Conservation (phyloP, 2,329 filamentous ascomycete genomes). For the Laburnicola sp. region DNA sequence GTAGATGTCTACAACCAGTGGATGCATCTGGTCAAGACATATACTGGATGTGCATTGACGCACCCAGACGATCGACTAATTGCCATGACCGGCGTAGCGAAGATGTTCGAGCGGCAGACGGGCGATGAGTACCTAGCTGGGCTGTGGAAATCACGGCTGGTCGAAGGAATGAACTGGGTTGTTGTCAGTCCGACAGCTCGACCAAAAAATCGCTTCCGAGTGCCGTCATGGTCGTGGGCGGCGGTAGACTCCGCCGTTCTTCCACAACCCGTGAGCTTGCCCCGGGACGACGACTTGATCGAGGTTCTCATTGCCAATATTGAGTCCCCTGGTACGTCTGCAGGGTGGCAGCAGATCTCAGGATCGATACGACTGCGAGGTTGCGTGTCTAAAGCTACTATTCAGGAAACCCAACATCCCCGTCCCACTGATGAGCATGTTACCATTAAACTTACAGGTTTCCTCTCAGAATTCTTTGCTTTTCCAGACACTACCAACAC, state of each 20-base stretch:
- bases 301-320: not conserved
- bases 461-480: not conserved
- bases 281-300: not conserved
- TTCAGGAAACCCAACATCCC: not conserved
- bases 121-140: constrained; percentile 4
- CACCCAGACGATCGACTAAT: not conserved
- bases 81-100: constrained; percentile 1
- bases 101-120: not conserved
- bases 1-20: not conserved
- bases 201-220: not conserved
- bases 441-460: not conserved
- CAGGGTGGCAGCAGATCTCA: not conserved
- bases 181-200: not conserved
- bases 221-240: constrained; percentile 5
- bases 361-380: not conserved
- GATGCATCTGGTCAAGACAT: not conserved
- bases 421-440: not conserved
- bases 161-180: constrained; percentile 1
- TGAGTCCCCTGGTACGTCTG: not conserved
- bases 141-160: not conserved
- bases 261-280: not conserved
- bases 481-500: not conserved
- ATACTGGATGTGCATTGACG: not conserved
- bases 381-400: not conserved
- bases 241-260: constrained; percentile 9